Evolutionary conservation across 1,284 basidiomycete species (phyloP), one percentile per base, ranked within the genome.

Genomic region (Ustilago cynodontis): DNA sequence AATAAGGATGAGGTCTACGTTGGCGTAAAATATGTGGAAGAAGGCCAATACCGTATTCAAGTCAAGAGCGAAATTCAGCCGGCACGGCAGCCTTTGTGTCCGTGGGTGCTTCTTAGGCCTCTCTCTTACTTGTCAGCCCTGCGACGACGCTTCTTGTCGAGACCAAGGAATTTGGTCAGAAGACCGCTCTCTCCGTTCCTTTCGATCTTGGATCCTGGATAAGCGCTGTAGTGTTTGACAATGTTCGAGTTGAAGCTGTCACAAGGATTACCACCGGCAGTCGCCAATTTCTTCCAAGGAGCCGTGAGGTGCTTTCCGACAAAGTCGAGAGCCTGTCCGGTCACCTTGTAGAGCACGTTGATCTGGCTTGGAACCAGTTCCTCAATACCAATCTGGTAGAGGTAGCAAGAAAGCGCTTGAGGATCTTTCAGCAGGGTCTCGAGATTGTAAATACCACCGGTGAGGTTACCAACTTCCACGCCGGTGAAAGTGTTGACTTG

Each of bases 401-500:
- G 69, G 71, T 57, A 80, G 59, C 78, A 80, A 29, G 65, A 39
- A 10, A 77, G 65, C 1, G 72, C 77, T 53, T 70, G 61, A 2
- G 74, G 70, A 49, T 81, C 64, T 20, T 59, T 56, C 16, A 71
- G 35, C 16, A 79, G 65, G 6, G 45, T 57, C 2, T 51, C 58
- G 16, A 59, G 16, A 54, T 78, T 72, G 70, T 68, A 63, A 13
- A 67, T 8, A 20, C 79, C 79, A 35, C 73, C 77, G 41, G 74
- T 77, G 29, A 81, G 59, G 63, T 81, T 65, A 4, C 70, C 74
- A 41, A 57, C 78, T 28, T 81, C 61, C 31, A 81, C 58, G 16
- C 79, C 79, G 18, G 78, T 64, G 54, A 81, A 81, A 11, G 64
- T 65, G 71, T 81, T 81, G 60, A 81, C 79, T 39, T 71, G 64